Evolutionary conservation across 768 basidiomycete species (phyloP), one percentile per base, ranked within the genome.

Genomic region (Strobilomyces echinocephalus): DNA sequence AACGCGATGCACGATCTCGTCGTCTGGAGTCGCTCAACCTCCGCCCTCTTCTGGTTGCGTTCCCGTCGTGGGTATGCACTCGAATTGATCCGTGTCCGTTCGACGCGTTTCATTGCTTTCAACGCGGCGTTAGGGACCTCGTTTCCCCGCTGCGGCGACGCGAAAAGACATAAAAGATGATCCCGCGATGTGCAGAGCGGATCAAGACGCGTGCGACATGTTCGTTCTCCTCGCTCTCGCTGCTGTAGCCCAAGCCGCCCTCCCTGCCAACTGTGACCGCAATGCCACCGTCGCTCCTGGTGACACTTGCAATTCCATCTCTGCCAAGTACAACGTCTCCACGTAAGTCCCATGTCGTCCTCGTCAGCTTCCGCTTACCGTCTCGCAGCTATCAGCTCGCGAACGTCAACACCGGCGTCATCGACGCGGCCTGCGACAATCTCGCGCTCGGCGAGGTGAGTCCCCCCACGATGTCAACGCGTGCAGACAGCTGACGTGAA

Each of bases 251-350:
- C 81, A 76, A 24, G 73, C 72, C 5, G 9, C 54, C 9, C 56
- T 72, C 52, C 76, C 76, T 34, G 56, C 63, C 47, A 61, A 70
- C 41, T 88, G 88, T 65, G 72, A 77, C n/a, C 81, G 88, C 58
- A 75, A 65, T 18, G 83, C 83, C 64, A 84, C 79, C 48, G 76
- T 89, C 49, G 60, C 70, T 54, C 60, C 63, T 7, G 81, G 80
- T 33, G 83, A 88, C 63, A 79, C 76, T 53, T 90, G 88, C 65
- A n/a, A 88, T 68, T 61, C 55, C 51, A 89, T 90, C 67, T 87
- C 83, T 59, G 77, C 79, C 33, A 65, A 75, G 18, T 60, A 84
- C 62, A 78, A 81, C 50, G 80, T 78, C 56, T 85, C 85, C 36
- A 83, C 83, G 84, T 87, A 57, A 46, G 81, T 71, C 18, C 20